Percentiles rank a stretch among this genome's conserved stretches.
These are phyloP conservation scores for Mallotus nudiflorus DNA, from an alignment of 345 rosid species.

Conservation along the genomic window DNA sequence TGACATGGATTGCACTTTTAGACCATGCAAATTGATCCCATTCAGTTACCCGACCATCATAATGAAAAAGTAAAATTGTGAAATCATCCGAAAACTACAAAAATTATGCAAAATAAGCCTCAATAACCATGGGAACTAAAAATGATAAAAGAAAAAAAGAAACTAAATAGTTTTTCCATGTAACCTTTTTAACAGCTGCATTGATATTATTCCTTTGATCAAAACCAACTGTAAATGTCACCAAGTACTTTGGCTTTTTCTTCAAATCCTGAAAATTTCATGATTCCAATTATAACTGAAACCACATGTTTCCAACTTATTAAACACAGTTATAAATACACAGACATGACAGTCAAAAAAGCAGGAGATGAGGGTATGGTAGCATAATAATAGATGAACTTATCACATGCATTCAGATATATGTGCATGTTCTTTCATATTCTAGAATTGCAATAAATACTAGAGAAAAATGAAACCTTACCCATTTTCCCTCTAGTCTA, in stretches of 20 bases:
- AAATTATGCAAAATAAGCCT: conserved; percentile 29
- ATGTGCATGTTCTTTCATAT: background rate
- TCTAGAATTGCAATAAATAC: background rate
- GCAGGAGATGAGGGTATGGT: background rate
- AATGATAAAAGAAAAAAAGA: background rate
- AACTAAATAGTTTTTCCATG: background rate
- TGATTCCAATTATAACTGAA: conserved; percentile 5
- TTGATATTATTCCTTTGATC: conserved; percentile 67
- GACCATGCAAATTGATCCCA: conserved; percentile 98
- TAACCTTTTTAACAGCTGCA: conserved; percentile 79
- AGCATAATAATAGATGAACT: background rate
- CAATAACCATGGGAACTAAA: conserved; percentile 19
- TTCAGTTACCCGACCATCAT: conserved; percentile 84
- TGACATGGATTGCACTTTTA: conserved; percentile 68
- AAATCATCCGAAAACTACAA: conserved; percentile 84
- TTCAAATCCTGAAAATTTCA: conserved; percentile 63
- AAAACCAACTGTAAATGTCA: conserved; percentile 82
- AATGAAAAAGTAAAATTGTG: conserved; percentile 82
- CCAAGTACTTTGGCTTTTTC: conserved; percentile 78
- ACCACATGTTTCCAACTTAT: background rate
- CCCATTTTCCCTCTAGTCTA: background rate
- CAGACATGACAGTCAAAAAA: background rate
- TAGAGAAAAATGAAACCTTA: background rate
- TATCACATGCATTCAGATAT: background rate
- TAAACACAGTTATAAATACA: background rate